These are phyloP conservation scores for Leucocoprinus birnbaumii DNA, from an alignment of 768 basidiomycete genomes.

Conservation along the genomic window DNA sequence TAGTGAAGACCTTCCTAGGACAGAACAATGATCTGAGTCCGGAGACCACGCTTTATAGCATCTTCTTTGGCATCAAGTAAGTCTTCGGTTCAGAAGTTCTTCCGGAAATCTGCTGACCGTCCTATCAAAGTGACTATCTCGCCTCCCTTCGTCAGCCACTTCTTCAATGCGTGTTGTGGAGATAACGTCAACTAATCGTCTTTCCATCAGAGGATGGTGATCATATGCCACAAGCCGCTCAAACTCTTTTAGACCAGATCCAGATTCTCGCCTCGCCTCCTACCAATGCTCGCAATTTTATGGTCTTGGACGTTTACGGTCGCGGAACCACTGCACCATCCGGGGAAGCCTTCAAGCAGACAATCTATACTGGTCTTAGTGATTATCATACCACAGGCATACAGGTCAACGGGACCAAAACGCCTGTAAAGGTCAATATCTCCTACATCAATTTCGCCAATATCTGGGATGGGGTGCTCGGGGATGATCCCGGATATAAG, in stretches of 20 bases:
- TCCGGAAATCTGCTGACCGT: slow-evolving; percentile 1
- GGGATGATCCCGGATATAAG: slow-evolving; percentile 36
- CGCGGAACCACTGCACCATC: slow-evolving; percentile 34
- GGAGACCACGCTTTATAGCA: slow-evolving; percentile 43
- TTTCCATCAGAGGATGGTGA: slow-evolving; percentile 38
- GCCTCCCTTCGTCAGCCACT: slow-evolving; percentile 35
- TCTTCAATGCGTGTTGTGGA: not conserved
- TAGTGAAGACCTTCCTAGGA: slow-evolving; percentile 41
- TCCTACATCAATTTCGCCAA: slow-evolving; percentile 46
- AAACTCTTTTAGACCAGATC: slow-evolving; percentile 41
- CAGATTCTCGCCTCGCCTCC: slow-evolving; percentile 43
- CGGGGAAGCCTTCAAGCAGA: slow-evolving; percentile 46
- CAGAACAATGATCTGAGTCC: slow-evolving; percentile 43
- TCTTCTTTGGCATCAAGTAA: slow-evolving; percentile 57
- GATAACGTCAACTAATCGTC: not conserved
- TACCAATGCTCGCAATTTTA: slow-evolving; percentile 47
- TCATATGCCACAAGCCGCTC: slow-evolving; percentile 42
- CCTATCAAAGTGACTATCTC: slow-evolving; percentile 36
- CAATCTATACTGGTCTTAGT: slow-evolving; percentile 39
- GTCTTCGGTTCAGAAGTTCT: not conserved
- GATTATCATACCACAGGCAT: slow-evolving; percentile 23
- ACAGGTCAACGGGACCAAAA: slow-evolving; percentile 12
- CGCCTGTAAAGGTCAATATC: slow-evolving; percentile 29
- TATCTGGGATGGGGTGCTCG: slow-evolving; percentile 49
- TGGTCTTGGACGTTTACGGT: slow-evolving; percentile 50